Conservation (phyloP, 2,329 filamentous ascomycete species). For the Ophiocordyceps australis region DNA sequence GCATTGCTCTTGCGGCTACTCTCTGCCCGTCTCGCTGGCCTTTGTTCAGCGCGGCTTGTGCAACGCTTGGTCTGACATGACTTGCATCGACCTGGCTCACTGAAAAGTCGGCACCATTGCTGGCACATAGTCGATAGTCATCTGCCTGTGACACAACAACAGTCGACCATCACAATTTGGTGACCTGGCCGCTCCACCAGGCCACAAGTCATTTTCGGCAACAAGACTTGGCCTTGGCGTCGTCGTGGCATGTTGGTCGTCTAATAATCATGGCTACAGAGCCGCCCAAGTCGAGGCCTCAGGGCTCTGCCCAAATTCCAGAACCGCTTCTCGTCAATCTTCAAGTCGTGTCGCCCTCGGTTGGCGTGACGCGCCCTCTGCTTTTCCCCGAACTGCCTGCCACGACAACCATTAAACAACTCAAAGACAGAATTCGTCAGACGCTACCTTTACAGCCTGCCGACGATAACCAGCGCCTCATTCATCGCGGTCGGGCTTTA, state of each 20-base stretch:
- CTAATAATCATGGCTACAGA: constrained; percentile 20
- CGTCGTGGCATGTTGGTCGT: constrained; percentile 8
- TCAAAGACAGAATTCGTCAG: constrained; percentile 40
- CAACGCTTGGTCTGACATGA: constrained; percentile 4
- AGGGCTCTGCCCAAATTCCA: constrained; percentile 6
- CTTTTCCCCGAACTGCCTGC: constrained; percentile 27
- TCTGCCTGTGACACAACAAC: no score
- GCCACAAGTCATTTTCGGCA: no score
- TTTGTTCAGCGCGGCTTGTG: constrained; percentile 1
- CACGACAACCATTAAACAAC: constrained; percentile 32
- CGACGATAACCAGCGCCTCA: constrained; percentile 38
- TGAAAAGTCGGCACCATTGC: constrained; percentile 1
- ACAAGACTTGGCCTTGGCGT: neutral
- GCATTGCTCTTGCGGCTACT: no score
- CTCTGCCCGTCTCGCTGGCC: no score
- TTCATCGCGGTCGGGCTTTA: constrained; percentile 39
- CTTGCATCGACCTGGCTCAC: constrained; percentile 2
- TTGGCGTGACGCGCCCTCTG: constrained; percentile 30
- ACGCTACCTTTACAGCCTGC: constrained; percentile 27
- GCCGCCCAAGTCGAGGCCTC: constrained; percentile 9
- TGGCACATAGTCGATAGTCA: constrained; percentile 1
- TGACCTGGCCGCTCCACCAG: no score
- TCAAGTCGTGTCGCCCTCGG: constrained; percentile 39
- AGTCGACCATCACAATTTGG: no score
- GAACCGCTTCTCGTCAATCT: constrained; percentile 29